Evolutionary conservation across 331 rosid species (phyloP), one percentile per base, ranked within the genome.

Genomic region (Spiraea crenata): DNA sequence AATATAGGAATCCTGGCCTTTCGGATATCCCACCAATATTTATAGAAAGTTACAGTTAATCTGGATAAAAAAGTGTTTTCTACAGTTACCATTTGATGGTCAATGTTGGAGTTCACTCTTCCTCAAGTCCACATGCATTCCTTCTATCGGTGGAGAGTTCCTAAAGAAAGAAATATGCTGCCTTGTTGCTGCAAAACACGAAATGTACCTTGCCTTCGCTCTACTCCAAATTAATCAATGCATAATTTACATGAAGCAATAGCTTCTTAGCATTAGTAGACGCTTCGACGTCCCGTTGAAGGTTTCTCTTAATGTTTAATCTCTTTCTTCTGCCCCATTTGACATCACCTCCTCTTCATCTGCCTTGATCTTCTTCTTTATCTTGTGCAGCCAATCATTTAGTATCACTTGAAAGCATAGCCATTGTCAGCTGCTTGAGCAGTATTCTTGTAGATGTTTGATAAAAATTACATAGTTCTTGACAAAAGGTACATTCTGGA

Each of bases 151-250:
- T 34, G 47, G 77, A 76, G 55, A 73, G 78, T 79, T 51, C n/a
- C 39, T 51, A 71, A 79, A 83, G 80, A 76, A 79, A 74, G 50
- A 67, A 61, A 59, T 55, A 68, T 60, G 59, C 31, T 77, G 70
- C 74, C 82, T 74, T 79, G 57, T 49, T 34, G 40, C 5, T 49
- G 6, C 44, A 17, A 74, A 71, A 41, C 71, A 50, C 75, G 86
- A 81, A 85, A 67, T 45, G 75, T 81, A 62, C 74, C 65, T 81
- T 81, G 50, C 85, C 80, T 81, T 71, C 65, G 35, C 9, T 62
- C 64, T 69, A 81, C 92, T 85, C 88, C 82, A 85, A 65, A 86
- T 73, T 68, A 71, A 13, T 68, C 42, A 35, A 62, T 54, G 34
- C 73, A 41, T 77, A 52, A 73, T 70, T 25, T 80, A 70, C 85